A percentile compares a stretch with the other conserved stretches of the same genome.
Evolutionary conservation across 441 rosid genomes (phyloP).

Genomic region (Flueggea neowawraea): DNA sequence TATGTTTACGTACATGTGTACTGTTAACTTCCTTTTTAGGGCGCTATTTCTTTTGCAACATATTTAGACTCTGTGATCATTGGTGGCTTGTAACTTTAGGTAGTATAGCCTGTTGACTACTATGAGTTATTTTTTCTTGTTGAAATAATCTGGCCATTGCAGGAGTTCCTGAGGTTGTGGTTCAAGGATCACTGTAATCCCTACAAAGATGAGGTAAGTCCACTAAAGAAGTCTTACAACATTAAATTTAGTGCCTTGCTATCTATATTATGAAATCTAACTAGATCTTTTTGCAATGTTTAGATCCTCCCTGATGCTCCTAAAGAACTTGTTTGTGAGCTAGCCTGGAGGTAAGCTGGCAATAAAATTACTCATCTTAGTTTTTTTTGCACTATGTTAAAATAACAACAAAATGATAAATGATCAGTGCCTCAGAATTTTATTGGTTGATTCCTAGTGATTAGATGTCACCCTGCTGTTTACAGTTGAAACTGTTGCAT

Average conservation of each 20-base stretch:
- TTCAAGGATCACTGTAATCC: conserved; percentile 88
- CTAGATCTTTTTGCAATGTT: conserved; percentile 10
- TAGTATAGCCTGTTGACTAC: no score
- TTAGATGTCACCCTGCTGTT: background rate
- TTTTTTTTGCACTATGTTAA: no score
- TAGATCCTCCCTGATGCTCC: conserved; percentile 95
- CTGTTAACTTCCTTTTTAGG: background rate
- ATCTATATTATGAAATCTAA: conserved; percentile 1
- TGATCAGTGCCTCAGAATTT: background rate
- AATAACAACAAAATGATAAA: no score
- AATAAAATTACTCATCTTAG: no score
- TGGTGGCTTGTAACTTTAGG: no score
- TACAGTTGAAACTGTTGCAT: no score
- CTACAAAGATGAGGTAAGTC: conserved; percentile 76
- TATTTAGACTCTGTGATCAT: background rate
- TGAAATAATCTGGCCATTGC: conserved; percentile 2
- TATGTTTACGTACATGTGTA: conserved; percentile 1
- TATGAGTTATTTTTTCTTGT: background rate
- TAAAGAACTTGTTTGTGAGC: conserved; percentile 73
- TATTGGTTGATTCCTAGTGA: background rate
- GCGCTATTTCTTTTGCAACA: background rate
- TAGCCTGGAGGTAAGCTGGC: conserved; percentile 79
- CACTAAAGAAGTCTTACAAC: conserved; percentile 6
- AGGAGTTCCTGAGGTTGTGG: conserved; percentile 98
- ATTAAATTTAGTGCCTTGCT: conserved; percentile 8